Conservation (phyloP, 176 grass and related monocot genomes). For the Paspalum notatum region DNA sequence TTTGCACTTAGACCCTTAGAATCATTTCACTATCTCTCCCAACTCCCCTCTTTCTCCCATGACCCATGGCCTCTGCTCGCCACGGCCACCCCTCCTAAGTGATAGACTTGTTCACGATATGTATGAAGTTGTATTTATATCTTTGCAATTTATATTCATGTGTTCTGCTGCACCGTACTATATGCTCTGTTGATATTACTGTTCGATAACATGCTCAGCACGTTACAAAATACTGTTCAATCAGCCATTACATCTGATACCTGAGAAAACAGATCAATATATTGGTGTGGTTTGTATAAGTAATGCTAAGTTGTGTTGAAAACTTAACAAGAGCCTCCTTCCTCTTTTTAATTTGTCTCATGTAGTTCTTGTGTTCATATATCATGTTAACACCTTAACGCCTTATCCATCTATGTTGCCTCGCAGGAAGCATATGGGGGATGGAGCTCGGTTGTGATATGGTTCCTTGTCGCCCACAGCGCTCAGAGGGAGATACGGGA, state of each 20-base stretch:
- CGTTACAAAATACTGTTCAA: neutral
- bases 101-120: too few species aligned
- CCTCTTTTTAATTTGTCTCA: neutral
- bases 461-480: constrained; percentile 79
- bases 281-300: neutral
- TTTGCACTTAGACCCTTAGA: too few species aligned
- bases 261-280: neutral
- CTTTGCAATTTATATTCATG: neutral
- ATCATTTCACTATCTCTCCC: too few species aligned
- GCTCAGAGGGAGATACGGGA: constrained; percentile 89
- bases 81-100: too few species aligned
- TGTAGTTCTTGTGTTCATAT: neutral
- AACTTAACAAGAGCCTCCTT: neutral
- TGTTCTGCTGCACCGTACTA: neutral
- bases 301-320: neutral
- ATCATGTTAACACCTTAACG: constrained; percentile 7
- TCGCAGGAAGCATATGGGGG: constrained; percentile 87
- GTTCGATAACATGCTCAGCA: neutral
- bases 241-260: neutral
- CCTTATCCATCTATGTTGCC: neutral
- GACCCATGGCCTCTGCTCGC: too few species aligned
- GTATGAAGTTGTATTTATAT: neutral
- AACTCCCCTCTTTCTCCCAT: too few species aligned
- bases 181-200: neutral
- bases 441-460: constrained; percentile 79